These are phyloP conservation scores for Leccinum boreale DNA, from an alignment of 768 basidiomycete genomes.

Conservation along the genomic window DNA sequence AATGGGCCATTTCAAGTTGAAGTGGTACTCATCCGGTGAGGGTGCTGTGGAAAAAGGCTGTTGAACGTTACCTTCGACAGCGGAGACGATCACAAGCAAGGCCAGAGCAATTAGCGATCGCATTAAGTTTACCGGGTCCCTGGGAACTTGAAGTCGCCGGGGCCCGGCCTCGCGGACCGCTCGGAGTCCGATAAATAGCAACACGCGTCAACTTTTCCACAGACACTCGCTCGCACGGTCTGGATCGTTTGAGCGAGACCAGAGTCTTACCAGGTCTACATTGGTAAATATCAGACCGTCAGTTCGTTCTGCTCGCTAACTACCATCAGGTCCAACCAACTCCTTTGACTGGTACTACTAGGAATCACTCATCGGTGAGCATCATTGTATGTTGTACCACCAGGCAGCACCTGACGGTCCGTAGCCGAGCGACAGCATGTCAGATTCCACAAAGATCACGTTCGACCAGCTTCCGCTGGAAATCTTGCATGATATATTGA, in stretches of 20 bases:
- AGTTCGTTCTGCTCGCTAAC: neutral
- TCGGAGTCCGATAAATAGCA: too few species aligned
- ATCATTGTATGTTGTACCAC: too few species aligned
- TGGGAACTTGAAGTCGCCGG: too few species aligned
- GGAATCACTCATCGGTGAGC: too few species aligned
- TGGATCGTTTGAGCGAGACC: too few species aligned
- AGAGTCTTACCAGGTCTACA: too few species aligned
- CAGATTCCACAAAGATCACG: neutral
- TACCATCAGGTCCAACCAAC: neutral
- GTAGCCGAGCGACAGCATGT: neutral
- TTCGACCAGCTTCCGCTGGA: conserved; percentile 15
- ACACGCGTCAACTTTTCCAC: neutral
- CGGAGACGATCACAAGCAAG: neutral
- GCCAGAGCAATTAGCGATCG: neutral
- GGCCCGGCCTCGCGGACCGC: too few species aligned
- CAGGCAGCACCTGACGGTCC: too few species aligned
- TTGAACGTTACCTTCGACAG: neutral
- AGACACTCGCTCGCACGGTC: neutral
- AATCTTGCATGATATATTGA: conserved; percentile 6
- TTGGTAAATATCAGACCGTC: neutral
- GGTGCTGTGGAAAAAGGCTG: neutral
- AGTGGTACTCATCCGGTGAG: conserved; percentile 2
- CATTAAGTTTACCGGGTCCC: neutral
- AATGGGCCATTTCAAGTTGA: conserved; percentile 13
- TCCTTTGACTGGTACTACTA: neutral